A percentile compares a stretch with the other conserved stretches of the same genome.
Conservation (phyloP, 306 rosid genomes). For the Coriaria nepalensis region DNA sequence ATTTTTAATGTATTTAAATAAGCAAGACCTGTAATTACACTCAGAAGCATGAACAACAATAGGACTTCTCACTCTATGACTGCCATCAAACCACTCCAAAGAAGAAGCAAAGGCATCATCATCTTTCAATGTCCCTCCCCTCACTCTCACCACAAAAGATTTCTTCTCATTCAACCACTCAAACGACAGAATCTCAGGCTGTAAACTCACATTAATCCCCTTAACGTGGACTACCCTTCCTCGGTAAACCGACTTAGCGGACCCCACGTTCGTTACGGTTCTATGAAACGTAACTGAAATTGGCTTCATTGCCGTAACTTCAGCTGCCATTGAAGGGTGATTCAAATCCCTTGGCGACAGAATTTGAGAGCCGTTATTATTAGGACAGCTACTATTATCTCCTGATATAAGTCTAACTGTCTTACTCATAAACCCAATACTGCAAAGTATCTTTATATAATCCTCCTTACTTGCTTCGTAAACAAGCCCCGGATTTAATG, state of each 20-base stretch:
- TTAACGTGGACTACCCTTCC: conserved; percentile 5
- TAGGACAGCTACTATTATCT: conserved; percentile 8
- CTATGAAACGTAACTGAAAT: conserved; percentile 12
- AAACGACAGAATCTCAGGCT: conserved; percentile 22
- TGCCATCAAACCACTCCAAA: conserved; percentile 25
- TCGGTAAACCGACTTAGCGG: conserved; percentile 15
- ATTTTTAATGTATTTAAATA: too few species aligned
- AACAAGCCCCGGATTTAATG: conserved; percentile 21
- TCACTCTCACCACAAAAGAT: conserved; percentile 18
- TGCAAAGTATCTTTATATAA: conserved; percentile 20
- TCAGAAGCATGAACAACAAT: too few species aligned
- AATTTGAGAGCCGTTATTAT: neutral
- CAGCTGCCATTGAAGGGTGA: conserved; percentile 17
- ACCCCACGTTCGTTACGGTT: conserved; percentile 27
- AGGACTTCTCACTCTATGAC: conserved; percentile 24
- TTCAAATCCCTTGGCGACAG: conserved; percentile 19
- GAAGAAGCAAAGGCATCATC: conserved; percentile 1
- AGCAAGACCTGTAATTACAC: too few species aligned
- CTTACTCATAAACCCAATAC: conserved; percentile 2
- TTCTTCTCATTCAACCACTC: conserved; percentile 19
- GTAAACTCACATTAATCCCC: conserved; percentile 9
- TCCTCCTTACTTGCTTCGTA: conserved; percentile 17
- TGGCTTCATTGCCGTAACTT: conserved; percentile 2
- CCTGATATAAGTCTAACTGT: conserved; percentile 11
- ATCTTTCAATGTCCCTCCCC: neutral